phyloP scores from a whole-genome alignment of 2,329 filamentous ascomycete genomes.

The Epichloe festucae region DNA sequence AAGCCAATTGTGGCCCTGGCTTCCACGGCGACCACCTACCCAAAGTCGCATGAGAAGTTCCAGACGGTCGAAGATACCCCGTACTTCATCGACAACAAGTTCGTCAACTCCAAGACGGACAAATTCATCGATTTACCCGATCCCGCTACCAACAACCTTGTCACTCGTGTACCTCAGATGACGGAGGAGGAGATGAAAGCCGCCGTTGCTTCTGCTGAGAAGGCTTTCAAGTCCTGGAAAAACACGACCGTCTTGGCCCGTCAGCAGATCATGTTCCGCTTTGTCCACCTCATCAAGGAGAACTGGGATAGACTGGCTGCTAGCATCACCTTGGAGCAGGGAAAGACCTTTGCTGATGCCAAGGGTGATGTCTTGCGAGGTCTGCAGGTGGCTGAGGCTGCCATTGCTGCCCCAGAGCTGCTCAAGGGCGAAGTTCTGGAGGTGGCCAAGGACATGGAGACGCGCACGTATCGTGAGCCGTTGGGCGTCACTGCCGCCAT shows the following conservation, averaged over 20 bases:
- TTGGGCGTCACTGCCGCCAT: conserved; percentile 72
- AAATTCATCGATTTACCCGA: conserved; percentile 71
- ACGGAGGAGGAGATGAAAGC: conserved; percentile 65
- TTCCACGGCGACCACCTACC: conserved; percentile 48
- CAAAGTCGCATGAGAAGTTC: conserved; percentile 60
- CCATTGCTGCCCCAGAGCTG: conserved; percentile 67
- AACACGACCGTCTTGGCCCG: conserved; percentile 58
- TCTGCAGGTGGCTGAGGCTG: conserved; percentile 73
- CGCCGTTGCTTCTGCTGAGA: conserved; percentile 61
- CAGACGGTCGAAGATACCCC: conserved; percentile 55
- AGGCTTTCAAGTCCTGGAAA: conserved; percentile 63
- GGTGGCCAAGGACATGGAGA: conserved; percentile 85
- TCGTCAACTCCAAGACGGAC: conserved; percentile 52
- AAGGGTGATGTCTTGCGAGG: conserved; percentile 71
- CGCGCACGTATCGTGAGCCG: conserved; percentile 67
- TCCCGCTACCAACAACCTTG: conserved; percentile 73
- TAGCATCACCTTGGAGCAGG: conserved; percentile 77
- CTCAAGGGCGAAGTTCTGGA: conserved; percentile 75
- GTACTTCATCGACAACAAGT: conserved; percentile 74
- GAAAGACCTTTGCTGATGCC: conserved; percentile 77
- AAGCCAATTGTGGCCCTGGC: conserved; percentile 38
- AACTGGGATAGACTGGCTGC: conserved; percentile 77
- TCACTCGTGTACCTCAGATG: conserved; percentile 72
- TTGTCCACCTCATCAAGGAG: conserved; percentile 64
- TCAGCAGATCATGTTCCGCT: conserved; percentile 82